Conservation (phyloP, 2,329 filamentous ascomycete species). For the Fusarium newnesense region DNA sequence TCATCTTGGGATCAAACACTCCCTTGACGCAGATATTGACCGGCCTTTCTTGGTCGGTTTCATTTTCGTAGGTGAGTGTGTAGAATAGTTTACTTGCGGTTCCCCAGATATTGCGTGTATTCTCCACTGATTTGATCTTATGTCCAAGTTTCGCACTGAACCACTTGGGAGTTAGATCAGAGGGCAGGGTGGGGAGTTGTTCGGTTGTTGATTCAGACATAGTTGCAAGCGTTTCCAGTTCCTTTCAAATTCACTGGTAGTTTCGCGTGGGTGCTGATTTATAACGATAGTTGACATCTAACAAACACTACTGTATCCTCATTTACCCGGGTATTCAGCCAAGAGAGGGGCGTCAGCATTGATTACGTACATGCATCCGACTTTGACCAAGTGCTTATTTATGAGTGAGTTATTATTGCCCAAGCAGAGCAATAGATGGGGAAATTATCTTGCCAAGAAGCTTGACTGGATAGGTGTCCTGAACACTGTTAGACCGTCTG, state of each 20-base stretch:
- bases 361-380: slow-evolving; percentile 1
- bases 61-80: slow-evolving; percentile 44
- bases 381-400: slow-evolving; percentile 11
- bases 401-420: background rate
- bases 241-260: background rate
- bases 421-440: background rate
- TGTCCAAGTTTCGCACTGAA: slow-evolving; percentile 35
- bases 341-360: background rate
- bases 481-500: background rate
- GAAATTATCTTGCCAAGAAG: background rate
- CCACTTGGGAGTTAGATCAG: slow-evolving; percentile 40
- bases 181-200: slow-evolving; percentile 36
- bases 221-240: background rate
- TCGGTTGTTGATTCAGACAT: slow-evolving; percentile 15
- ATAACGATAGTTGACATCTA: background rate
- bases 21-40: slow-evolving; percentile 50
- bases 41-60: slow-evolving; percentile 16
- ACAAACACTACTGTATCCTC: background rate
- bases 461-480: background rate
- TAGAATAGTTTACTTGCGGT: slow-evolving; percentile 46
- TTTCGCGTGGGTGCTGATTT: background rate
- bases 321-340: background rate
- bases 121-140: slow-evolving; percentile 36
- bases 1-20: slow-evolving; percentile 51
- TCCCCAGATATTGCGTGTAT: slow-evolving; percentile 43